Evolutionary conservation across 1,284 basidiomycete genomes (phyloP).

Genomic region (Microbotryum scabiosae): DNA sequence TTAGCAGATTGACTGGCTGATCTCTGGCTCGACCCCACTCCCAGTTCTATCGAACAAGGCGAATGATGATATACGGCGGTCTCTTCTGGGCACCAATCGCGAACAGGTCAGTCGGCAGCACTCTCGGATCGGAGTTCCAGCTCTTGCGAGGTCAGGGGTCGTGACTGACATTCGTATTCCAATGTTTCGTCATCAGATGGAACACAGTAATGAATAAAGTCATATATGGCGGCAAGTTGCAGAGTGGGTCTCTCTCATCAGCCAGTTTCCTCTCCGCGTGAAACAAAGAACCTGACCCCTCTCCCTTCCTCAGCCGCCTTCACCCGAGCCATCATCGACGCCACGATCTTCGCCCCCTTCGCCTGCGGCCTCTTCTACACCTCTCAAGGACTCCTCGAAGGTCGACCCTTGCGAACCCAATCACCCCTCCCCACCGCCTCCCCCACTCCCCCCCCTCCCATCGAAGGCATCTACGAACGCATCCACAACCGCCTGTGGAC

Average conservation of each 20-base stretch:
- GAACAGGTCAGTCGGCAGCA: not conserved
- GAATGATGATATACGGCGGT: constrained; percentile 28
- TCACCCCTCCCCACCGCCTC: not conserved
- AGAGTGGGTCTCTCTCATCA: constrained; percentile 16
- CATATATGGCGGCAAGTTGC: constrained; percentile 11
- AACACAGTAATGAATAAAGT: constrained; percentile 17
- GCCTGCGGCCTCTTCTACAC: constrained; percentile 34
- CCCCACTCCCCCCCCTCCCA: not conserved
- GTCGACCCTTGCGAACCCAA: constrained; percentile 20
- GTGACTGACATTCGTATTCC: constrained; percentile 9
- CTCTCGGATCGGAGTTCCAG: not conserved
- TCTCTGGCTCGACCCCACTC: too few species aligned
- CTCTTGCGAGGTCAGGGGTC: constrained; percentile 8
- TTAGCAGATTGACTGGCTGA: not conserved
- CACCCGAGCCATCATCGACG: constrained; percentile 30
- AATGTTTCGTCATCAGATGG: constrained; percentile 11
- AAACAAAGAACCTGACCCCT: not conserved
- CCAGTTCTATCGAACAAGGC: constrained; percentile 27
- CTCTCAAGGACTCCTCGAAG: constrained; percentile 32
- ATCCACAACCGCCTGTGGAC: constrained; percentile 16
- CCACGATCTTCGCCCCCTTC: constrained; percentile 33
- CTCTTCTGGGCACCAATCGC: constrained; percentile 28
- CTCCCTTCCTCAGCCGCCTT: constrained; percentile 23
- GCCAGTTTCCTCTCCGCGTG: not conserved
- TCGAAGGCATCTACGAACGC: constrained; percentile 19